Conservation (phyloP, 2,329 filamentous ascomycete genomes). For the Xylariaceae sp. region DNA sequence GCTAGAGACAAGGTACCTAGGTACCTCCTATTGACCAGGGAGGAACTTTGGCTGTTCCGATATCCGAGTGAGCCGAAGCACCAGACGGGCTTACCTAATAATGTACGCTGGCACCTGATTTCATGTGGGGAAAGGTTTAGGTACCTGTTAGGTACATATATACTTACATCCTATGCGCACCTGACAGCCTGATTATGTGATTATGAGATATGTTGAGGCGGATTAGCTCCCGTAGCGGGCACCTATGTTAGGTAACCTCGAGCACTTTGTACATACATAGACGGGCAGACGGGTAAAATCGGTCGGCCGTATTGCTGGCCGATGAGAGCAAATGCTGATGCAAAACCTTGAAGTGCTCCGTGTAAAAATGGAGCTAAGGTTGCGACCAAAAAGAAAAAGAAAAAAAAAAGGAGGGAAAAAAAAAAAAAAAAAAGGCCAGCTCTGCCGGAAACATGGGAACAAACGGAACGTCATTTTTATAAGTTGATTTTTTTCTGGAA, state of each 20-base stretch:
- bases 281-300: constrained; percentile 2
- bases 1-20: neutral
- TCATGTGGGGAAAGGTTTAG: too few species aligned
- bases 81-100: too few species aligned
- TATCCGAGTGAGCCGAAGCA: too few species aligned
- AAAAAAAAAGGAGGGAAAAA: constrained; percentile 8
- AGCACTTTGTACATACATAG: neutral
- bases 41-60: neutral
- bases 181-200: too few species aligned
- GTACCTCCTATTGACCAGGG: neutral
- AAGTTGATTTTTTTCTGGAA: constrained; percentile 7
- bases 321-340: neutral
- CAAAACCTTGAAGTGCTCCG: constrained; percentile 6
- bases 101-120: too few species aligned
- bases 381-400: too few species aligned
- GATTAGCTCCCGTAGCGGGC: too few species aligned
- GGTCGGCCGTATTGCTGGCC: constrained; percentile 1
- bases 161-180: too few species aligned
- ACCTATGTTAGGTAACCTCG: too few species aligned
- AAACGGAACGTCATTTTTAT: neutral
- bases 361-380: constrained; percentile 10
- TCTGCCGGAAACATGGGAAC: constrained; percentile 23
- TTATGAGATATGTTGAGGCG: too few species aligned
- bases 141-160: too few species aligned
- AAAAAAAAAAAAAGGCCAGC: constrained; percentile 7